These are phyloP conservation scores for Casaregolazyma lundiana DNA, from an alignment of 1,139 yeast genomes.

Conservation along the genomic window DNA sequence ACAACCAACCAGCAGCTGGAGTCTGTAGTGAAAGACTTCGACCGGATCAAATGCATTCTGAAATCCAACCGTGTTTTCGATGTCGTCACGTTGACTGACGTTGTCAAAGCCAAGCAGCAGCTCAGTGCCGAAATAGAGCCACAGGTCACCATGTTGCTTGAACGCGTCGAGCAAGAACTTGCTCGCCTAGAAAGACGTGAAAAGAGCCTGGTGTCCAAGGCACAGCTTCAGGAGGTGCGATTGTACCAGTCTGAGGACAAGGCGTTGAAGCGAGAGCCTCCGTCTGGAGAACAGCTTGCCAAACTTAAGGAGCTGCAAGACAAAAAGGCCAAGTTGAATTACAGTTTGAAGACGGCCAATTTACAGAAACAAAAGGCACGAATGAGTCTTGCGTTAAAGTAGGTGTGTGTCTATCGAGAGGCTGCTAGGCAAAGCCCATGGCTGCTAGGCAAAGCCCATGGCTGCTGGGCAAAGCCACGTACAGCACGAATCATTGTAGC, in stretches of 20 bases:
- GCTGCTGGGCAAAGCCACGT: too few relatives aligned
- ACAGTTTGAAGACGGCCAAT: slow-evolving; percentile 31
- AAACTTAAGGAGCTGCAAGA: slow-evolving; percentile 34
- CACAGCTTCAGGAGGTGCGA: slow-evolving; percentile 27
- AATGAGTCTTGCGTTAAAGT: slow-evolving; percentile 19
- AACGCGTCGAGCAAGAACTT: slow-evolving; percentile 25
- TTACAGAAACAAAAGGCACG: slow-evolving; percentile 28
- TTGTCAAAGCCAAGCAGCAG: slow-evolving; percentile 24
- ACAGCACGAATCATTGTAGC: neutral
- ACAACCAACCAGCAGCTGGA: slow-evolving; percentile 21
- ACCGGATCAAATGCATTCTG: slow-evolving; percentile 23
- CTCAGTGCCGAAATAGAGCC: slow-evolving; percentile 29
- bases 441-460: too few relatives aligned
- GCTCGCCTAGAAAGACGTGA: slow-evolving; percentile 26
- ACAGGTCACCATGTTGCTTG: slow-evolving; percentile 24
- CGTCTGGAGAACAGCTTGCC: slow-evolving; percentile 37
- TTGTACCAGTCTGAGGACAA: slow-evolving; percentile 17
- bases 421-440: too few relatives aligned
- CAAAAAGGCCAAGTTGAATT: slow-evolving; percentile 37
- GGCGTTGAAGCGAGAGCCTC: slow-evolving; percentile 9
- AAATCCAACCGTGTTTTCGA: slow-evolving; percentile 28
- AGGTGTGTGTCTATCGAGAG: neutral
- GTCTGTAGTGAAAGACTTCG: slow-evolving; percentile 22
- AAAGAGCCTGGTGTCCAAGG: slow-evolving; percentile 23
- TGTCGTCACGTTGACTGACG: slow-evolving; percentile 29